Conservation (phyloP, 2,329 filamentous ascomycete species). For the Phaeophleospora eucalypticola region DNA sequence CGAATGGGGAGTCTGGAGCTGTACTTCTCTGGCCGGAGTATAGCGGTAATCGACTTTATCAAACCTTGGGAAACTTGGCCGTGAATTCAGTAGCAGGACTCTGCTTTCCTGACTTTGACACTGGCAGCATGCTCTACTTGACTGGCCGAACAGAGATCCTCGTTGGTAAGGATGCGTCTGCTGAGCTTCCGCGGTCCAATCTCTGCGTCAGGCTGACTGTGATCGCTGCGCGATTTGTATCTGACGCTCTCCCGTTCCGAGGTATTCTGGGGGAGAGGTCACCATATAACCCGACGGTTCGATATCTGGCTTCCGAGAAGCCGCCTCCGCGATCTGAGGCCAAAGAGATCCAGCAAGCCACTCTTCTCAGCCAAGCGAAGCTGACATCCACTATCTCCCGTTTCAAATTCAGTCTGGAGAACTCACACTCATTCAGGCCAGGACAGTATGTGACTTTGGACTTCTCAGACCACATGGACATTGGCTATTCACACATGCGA, state of each 20-base stretch:
- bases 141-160: constrained; percentile 67
- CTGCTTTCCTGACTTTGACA: constrained; percentile 69
- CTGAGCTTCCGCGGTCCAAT: constrained; percentile 64
- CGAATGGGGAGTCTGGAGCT: constrained; percentile 45
- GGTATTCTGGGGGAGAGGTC: constrained; percentile 57
- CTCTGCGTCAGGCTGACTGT: constrained; percentile 68
- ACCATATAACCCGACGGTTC: constrained; percentile 74
- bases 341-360: constrained; percentile 43
- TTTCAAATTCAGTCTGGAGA: constrained; percentile 55
- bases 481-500: constrained; percentile 78
- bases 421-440: constrained; percentile 52
- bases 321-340: constrained; percentile 15
- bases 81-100: constrained; percentile 65
- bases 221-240: constrained; percentile 58
- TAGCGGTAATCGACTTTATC: constrained; percentile 78
- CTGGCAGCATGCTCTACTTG: constrained; percentile 67
- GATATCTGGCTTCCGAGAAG: constrained; percentile 60
- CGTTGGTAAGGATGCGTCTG: constrained; percentile 58
- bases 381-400: constrained; percentile 65
- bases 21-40: constrained; percentile 76
- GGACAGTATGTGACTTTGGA: constrained; percentile 77
- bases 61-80: constrained; percentile 73
- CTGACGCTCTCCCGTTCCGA: constrained; percentile 63
- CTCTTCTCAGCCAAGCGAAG: constrained; percentile 53
- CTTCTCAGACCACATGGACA: constrained; percentile 64